Evolutionary conservation across 208 protist genomes (phyloP), one percentile per base, ranked within the genome.

Genomic region (Jaenimonas drosophilae): DNA sequence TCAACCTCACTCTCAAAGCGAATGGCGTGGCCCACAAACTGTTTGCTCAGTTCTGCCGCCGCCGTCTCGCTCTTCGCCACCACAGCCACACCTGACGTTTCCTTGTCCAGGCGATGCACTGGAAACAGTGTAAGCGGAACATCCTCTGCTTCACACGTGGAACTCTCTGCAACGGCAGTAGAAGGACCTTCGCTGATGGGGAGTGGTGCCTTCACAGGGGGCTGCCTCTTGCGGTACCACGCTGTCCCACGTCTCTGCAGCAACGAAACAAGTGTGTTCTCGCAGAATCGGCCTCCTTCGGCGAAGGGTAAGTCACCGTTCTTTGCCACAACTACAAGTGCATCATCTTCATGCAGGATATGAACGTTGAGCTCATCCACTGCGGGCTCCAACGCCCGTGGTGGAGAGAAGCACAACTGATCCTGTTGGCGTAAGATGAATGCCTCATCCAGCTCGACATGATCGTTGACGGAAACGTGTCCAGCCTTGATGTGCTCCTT

Each of bases 21-120:
- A 4, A 45, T 39, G n/a, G 78, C 77, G 45, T 80, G 71, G 7
- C 42, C 9, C 48, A 73, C 68, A 60, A 91, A 76, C 37, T 75
- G 54, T 3, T 16, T 21, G 0, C 75, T 65, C 1, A 92, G 46
- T 4, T 16, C 6, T 26, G 50, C 37, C 2, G 83, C 76, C 1
- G 65, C 60, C 7, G 12, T 21, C 4, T 45, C 28, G 7, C 52
- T 49, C 36, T 65, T 69, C 3, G 64, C 75, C 16, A 94, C 23
- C 28, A 88, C 70, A 23, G 91, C 59, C 4, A 88, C 46, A 14
- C 86, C 86, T 2, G 81, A 89, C 17, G 86, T 94, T 46, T 94
- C 80, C 68, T 91, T 90, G 55, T 94, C 86, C 7, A 94, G 57
- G 3, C 86, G 80, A 41, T 94, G 86, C 11, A 91, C 71, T 2